These are phyloP conservation scores for Oxytropis ochrocephala DNA, from an alignment of 306 rosid species.

Conservation along the genomic window DNA sequence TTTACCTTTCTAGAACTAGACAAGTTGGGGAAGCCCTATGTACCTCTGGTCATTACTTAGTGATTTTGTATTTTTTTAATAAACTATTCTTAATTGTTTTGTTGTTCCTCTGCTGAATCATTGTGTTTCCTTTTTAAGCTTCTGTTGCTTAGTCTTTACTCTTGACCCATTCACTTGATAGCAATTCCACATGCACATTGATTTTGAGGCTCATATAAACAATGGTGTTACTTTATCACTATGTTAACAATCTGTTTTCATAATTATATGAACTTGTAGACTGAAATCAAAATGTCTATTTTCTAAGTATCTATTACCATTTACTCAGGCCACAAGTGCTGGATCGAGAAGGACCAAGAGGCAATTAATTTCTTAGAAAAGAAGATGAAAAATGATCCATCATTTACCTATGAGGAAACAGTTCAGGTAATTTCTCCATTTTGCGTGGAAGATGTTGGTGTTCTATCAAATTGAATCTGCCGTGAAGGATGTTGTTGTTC, in stretches of 20 bases:
- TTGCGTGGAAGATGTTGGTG: background rate
- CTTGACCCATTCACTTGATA: too few relatives aligned
- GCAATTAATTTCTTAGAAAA: conserved; percentile 98
- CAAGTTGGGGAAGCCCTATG: background rate
- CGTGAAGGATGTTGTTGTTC: background rate
- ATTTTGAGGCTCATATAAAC: background rate
- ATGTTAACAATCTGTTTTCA: background rate
- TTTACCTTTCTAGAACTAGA: background rate
- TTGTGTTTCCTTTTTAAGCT: background rate
- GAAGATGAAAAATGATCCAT: conserved; percentile 98
- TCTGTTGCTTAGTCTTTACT: background rate
- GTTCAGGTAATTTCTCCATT: conserved; percentile 61
- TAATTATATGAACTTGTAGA: background rate
- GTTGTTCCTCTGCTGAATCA: background rate
- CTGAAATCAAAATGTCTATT: conserved; percentile 11
- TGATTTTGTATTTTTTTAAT: background rate
- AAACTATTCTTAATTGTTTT: background rate
- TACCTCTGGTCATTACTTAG: background rate
- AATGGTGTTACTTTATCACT: background rate
- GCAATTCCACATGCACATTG: background rate
- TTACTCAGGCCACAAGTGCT: conserved; percentile 88
- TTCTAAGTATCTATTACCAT: conserved; percentile 19
- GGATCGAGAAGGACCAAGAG: conserved; percentile 91
- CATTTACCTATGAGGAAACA: conserved; percentile 87
- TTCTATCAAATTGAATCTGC: background rate